Base-by-base conservation (phyloP, 371 early-diverging fungal species). In the Saksenaea vasiformis region DNA sequence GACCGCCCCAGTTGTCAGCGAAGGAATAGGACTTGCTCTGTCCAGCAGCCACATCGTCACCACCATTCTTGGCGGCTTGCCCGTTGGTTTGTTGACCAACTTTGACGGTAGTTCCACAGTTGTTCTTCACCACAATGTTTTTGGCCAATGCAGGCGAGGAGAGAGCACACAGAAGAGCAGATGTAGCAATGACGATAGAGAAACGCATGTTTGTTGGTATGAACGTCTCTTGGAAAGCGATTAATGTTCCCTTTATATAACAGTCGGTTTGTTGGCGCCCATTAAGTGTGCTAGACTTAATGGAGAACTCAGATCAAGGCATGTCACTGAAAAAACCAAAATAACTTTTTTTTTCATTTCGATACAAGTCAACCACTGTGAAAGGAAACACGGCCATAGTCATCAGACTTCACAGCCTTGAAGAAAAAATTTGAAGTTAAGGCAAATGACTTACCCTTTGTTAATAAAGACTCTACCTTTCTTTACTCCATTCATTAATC, bases 21-120 rank as follows among this genome's bases (percentile, higher is more conserved):
- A 77, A 56, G 1, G 61, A 24, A 3, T 73, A 22, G 9, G 38
- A 37, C 15, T 63, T 34, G 14, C 58, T 54, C 54, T 56, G 58
- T 10, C 70, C 62, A 1, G 55, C 35, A 47, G 22, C 51, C 9
- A 47, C 22, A 47, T 3, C 22, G 9, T 22, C 24, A 7, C 11
- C 39, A 39, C 39, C 39, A 11, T 31, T 31, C 2, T 1, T n/a
- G 11, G 51, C 19, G 10, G 19, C 51, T n/a, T 66, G 66, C 7
- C 59, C 62, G 35, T 77, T 77, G 1, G 70, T 74, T 53, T 71
- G 73, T 54, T 60, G 63, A 13, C 67, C 69, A 8, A 69, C 54
- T 13, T 71, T 56, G 19, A 56, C 77, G 71, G 26, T 65, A 17
- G 15, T 70, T 67, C 8, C 59, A 22, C 14, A 73, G 58, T 57